Base-by-base conservation (phyloP, 345 rosid genomes). In the Leavenworthia alabamica region DNA sequence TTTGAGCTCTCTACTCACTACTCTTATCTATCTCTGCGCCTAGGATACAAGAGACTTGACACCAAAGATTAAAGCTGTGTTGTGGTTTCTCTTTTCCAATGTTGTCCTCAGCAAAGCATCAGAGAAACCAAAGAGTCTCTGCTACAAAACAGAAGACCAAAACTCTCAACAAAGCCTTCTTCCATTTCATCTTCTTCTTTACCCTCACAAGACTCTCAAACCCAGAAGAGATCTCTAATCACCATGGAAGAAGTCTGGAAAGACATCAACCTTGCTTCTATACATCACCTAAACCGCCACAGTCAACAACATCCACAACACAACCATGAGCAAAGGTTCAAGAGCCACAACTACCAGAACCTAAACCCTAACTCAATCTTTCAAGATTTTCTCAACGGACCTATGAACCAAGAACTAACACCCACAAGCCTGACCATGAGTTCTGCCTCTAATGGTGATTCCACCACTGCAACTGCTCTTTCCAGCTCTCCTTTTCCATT, bases 161-260 rank as follows among this genome's bases (percentile, higher is more conserved):
- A 33, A 50, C 35, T 63, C 65, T 42, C 48, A 64, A 15, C 40
- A 57, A 26, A 49, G 56, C 33, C n/a, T 64, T 8, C 64, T 54
- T 62, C 63, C 63, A 55, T 63, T 52, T 54, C 68, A 17, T 55
- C 74, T 10, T 53, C 68, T 42, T 23, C 64, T 50, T n/a, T n/a
- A 36, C 31, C 48, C 24, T 60, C 61, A 41, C 24, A 28, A 54
- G 64, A 64, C 20, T 66, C 62, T 37, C 67, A 60, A 45, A 5
- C 41, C 29, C 50, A 54, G 1, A 59, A 60, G 67, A 71, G 61
- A 50, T 60, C 72, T 66, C 11, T 43, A 45, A 7, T 15, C 26
- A 74, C 81, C 78, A 88, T 85, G 93, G 96, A 88, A 77, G 88
- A 88, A 52, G 85, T 88, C 1, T 88, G 96, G 96, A 82, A 82